Percentiles rank a stretch among this genome's conserved stretches.
Evolutionary conservation across 1,139 yeast species (phyloP).

Genomic region (Yamadazyma atmosphaerica): DNA sequence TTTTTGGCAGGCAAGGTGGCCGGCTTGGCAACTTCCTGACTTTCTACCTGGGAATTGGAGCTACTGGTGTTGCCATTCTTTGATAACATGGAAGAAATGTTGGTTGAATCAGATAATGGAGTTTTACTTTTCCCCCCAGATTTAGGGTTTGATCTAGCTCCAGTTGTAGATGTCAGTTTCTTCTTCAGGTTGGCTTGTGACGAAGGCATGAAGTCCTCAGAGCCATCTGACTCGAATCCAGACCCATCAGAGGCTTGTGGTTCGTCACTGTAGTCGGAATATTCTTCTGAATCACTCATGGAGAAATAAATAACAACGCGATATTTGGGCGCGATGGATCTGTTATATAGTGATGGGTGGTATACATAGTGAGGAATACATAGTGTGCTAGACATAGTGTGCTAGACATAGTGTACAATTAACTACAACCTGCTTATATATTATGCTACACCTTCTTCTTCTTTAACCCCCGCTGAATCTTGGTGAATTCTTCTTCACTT

Average conservation of each 20-base stretch:
- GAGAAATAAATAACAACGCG: conserved; percentile 1
- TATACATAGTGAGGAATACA: not conserved
- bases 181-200: not conserved
- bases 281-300: conserved; percentile 21
- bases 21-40: conserved; percentile 4
- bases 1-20: conserved; percentile 5
- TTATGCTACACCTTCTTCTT: conserved; percentile 8
- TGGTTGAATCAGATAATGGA: conserved; percentile 28
- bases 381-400: no score
- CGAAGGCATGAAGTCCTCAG: conserved; percentile 10
- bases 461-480: conserved; percentile 28
- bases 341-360: not conserved
- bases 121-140: conserved; percentile 8
- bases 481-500: conserved; percentile 32
- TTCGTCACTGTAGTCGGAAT: conserved; percentile 17
- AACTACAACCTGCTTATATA: not conserved
- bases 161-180: not conserved
- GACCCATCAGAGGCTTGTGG: conserved; percentile 10
- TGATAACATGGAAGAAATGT: conserved; percentile 16
- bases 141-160: conserved; percentile 12
- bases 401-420: no score
- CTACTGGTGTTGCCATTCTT: not conserved
- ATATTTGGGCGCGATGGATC: not conserved
- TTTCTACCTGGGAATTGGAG: conserved; percentile 1
- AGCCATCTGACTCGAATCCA: conserved; percentile 6